These are phyloP conservation scores for Glebionis coronaria DNA, from an alignment of 129 eudicot species.

Conservation along the genomic window DNA sequence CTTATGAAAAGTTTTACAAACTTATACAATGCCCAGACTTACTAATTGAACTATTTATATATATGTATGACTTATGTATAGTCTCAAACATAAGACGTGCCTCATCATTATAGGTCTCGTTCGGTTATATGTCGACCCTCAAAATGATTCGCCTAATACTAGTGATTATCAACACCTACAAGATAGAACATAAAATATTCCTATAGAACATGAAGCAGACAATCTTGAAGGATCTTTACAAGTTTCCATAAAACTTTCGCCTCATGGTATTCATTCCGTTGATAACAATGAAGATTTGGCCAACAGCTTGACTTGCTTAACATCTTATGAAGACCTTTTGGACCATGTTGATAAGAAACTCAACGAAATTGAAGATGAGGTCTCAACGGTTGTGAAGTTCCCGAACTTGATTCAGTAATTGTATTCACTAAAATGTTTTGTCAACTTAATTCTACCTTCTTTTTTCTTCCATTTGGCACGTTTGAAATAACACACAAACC, in stretches of 20 bases:
- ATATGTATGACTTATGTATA: no score
- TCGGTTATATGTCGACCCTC: no score
- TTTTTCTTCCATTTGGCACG: neutral
- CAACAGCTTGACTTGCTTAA: conserved; percentile 33
- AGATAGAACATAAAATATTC: conserved; percentile 27
- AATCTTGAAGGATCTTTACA: conserved; percentile 25
- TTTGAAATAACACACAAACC: neutral
- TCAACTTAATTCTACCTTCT: neutral
- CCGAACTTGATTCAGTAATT: neutral
- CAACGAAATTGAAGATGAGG: conserved; percentile 65
- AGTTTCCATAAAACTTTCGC: conserved; percentile 13
- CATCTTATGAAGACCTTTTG: conserved; percentile 63
- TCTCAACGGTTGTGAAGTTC: conserved; percentile 47
- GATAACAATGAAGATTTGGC: conserved; percentile 24
- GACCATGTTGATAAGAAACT: no score
- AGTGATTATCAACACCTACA: conserved; percentile 30
- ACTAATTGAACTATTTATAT: no score
- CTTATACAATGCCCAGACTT: no score
- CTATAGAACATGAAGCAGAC: conserved; percentile 16
- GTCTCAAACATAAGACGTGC: no score
- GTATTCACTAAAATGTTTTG: neutral
- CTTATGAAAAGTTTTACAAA: no score
- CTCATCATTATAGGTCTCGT: no score
- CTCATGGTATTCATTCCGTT: no score
- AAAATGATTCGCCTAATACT: conserved; percentile 5